Base-by-base conservation (phyloP, 345 rosid species). In the Raphanus raphanistrum region DNA sequence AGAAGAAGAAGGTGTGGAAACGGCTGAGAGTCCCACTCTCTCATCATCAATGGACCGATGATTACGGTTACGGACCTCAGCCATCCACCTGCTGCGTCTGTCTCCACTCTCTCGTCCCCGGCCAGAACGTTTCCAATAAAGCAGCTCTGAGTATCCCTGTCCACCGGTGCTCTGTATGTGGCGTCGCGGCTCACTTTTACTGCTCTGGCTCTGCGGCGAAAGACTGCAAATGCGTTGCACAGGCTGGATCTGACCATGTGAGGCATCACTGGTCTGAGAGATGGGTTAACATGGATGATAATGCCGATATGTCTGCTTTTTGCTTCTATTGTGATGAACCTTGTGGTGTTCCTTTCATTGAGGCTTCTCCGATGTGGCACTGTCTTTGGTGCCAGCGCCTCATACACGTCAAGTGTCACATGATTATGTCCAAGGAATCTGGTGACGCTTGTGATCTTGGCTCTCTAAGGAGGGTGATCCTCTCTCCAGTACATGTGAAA, bases 341-440 rank as follows among this genome's bases (percentile, higher is more conserved):
- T 0, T 88, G 92, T 11, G 90, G 89, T 63, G 81, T 88, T 83
- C 92, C 90, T 81, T 88, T 88, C 59, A 79, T 88, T 31, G 87
- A 83, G 76, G 84, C 85, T 69, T 88, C 89, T 82, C 92, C 92
- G 3, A 83, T 84, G 69, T 88, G 92, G 92, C 92, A 88, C 55
- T 88, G 92, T 75, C 79, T 87, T 50, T 88, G 92, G 90, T 88
- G 92, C 76, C 92, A 88, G 38, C 92, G 88, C 31, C 90, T 84
- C 48, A 81, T 88, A 76, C 92, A 88, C 74, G 89, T 88, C 4
- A 85, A 88, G 68, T 88, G 92, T 75, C 92, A 88, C 66, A 68
- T 82, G 68, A 83, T 82, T 68, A 87, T 88, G 92, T 85, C 83
- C 26, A 81, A 81, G 35, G 90, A 87, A 84, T 84, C 89, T 58